A percentile compares a stretch with the other conserved stretches of the same genome.
Evolutionary conservation across 176 grass and related monocot species (phyloP).

Genomic region (Zoysia japonica): DNA sequence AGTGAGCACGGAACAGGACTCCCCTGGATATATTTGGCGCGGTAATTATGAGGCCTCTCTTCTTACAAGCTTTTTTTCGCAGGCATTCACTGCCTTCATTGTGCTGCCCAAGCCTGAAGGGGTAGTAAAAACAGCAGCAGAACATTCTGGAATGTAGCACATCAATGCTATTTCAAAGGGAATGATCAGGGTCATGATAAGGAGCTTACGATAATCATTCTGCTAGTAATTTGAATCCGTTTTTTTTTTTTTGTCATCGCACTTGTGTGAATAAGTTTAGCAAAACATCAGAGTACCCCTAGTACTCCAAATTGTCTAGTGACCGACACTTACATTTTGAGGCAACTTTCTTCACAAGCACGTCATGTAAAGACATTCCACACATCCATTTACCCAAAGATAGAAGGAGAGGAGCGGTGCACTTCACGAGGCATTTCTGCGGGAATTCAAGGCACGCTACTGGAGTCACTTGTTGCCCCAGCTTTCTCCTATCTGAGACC

Average conservation of each 20-base stretch:
- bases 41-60: conserved; percentile 32
- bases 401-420: not conserved
- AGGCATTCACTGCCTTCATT: conserved; percentile 32
- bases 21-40: conserved; percentile 18
- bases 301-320: not conserved
- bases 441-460: conserved; percentile 43
- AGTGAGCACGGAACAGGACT: conserved; percentile 19
- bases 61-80: conserved; percentile 30
- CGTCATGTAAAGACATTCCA: conserved; percentile 37
- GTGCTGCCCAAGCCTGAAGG: not conserved
- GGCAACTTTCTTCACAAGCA: not conserved
- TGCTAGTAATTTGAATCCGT: not conserved
- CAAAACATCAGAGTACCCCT: not conserved
- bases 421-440: conserved; percentile 41
- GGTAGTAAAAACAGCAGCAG: not conserved
- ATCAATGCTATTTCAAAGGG: conserved; percentile 9
- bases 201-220: not conserved
- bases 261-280: not conserved
- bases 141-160: conserved; percentile 35
- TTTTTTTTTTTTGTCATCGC: not conserved
- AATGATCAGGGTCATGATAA: not conserved
- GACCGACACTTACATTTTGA: not conserved
- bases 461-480: conserved; percentile 33
- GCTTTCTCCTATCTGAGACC: conserved; percentile 11
- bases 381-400: not conserved